Base-by-base conservation (phyloP, 306 rosid species). In the Dalbergia cochinchinensis region DNA sequence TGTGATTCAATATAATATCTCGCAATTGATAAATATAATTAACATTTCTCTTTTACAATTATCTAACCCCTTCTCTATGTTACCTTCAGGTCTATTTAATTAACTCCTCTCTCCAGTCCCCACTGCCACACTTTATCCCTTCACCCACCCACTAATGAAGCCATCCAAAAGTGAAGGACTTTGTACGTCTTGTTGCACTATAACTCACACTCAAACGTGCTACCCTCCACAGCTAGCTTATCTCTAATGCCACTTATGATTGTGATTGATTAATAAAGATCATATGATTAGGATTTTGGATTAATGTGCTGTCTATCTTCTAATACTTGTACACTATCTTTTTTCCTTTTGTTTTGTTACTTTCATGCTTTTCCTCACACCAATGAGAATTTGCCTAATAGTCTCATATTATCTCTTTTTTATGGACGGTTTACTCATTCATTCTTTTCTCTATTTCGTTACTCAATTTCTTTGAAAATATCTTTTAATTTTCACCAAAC, bases 161-260 rank as follows among this genome's bases (percentile, higher is more conserved):
- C 41, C 73, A 53, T 64, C 68, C 13, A 53, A 84, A 71, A 78
- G 78, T 61, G 70, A 68, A 68, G 53, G 35, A 45, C 45, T 48
- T 69, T 64, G 41, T 48, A 67, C 5, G 45, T 33, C 33, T 51
- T n/a, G 39, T 73, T 57, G 66, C 66, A 19, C 22, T 80, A 34
- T 47, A 44, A 51, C 69, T 13, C 63, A 14, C 20, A 60, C 53
- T 58, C 12, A 78, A 18, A 61, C 74, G 58, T 79, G 79, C 80
- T 66, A 79, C 63, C 47, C 70, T 71, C 65, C 54, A 48, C 14
- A 10, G 15, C 54, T 3, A 50, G 15, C 55, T 50, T 50, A 54
- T 54, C 26, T 54, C 18, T 79, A 37, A 69, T 13, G 0, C 47
- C 14, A 44, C 50, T 60, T 33, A 37, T 58, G 58, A 59, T 73